Evolutionary conservation across 2,329 filamentous ascomycete genomes (phyloP).

Genomic region (Elsinoe arachidis): DNA sequence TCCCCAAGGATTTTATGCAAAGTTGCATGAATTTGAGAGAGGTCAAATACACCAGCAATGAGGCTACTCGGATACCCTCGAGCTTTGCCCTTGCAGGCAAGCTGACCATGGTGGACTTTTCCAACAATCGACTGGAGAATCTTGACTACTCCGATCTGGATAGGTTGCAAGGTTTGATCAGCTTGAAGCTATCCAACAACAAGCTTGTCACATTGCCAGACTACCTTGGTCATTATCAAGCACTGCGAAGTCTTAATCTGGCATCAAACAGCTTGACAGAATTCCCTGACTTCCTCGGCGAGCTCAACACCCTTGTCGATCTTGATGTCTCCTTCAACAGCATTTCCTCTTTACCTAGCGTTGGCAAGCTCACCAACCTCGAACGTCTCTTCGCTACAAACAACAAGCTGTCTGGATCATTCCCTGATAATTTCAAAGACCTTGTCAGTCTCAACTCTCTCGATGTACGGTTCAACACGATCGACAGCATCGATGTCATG

Average conservation of each 20-base stretch:
- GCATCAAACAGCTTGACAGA: conserved; percentile 85
- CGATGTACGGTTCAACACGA: conserved; percentile 86
- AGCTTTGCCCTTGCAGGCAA: conserved; percentile 74
- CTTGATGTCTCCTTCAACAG: conserved; percentile 95
- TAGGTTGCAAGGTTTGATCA: conserved; percentile 66
- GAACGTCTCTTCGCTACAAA: conserved; percentile 94
- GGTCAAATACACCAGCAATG: conserved; percentile 93
- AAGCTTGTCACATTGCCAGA: conserved; percentile 67
- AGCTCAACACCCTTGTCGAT: conserved; percentile 75
- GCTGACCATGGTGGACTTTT: conserved; percentile 84
- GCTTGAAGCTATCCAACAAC: conserved; percentile 91
- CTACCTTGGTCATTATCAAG: conserved; percentile 74
- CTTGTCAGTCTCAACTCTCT: conserved; percentile 76
- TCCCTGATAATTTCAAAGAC: conserved; percentile 63
- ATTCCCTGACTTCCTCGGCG: conserved; percentile 78
- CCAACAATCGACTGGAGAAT: conserved; percentile 85
- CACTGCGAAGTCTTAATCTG: conserved; percentile 75
- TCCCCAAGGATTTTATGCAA: conserved; percentile 94
- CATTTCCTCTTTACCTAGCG: conserved; percentile 68
- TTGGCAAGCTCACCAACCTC: conserved; percentile 68
- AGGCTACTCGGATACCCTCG: conserved; percentile 73
- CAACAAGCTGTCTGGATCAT: conserved; percentile 69
- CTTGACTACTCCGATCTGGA: conserved; percentile 77
- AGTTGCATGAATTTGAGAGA: conserved; percentile 85
- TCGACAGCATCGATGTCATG: conserved; percentile 81